Evolutionary conservation across 768 basidiomycete genomes (phyloP), one percentile per base, ranked within the genome.

Genomic region (Collybia mongolica): DNA sequence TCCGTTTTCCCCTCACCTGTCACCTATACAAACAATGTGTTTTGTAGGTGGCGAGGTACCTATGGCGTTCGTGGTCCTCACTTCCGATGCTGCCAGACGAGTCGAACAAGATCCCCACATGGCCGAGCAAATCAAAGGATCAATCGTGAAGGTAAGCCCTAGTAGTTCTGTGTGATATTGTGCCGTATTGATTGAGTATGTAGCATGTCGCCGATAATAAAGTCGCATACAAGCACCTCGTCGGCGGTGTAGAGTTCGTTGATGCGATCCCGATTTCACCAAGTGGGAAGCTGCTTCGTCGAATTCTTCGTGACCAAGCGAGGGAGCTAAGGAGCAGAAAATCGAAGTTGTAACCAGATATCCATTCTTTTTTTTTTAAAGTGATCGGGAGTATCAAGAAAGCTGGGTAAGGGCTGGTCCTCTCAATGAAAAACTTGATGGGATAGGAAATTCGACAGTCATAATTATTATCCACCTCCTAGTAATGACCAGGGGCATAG

Each of bases 61-160:
- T 0, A 60, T 88, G 58, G 88, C 86, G 3, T 89, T 81, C 56
- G 75, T 88, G 2, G 82, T 81, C 1, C 71, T 86, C 3, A 72
- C 67, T 4, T 54, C 64, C 2, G 63, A 70, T n/a, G 76, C 78
- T 7, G 64, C 71, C 2, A 42, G 65, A 43, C 68, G 69, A 23
- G 62, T 72, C 8, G 53, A 59, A 17, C 46, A 63, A 29, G 60
- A 67, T 40, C 62, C 69, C 1, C 51, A 1, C 20, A 65, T 68
- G 20, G 59, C 60, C 0, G 59, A 62, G 11, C 62, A 57, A 2
- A 68, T 83, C 42, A 77, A 77, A 57, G 62, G 56, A 19, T 73
- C 73, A 0, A 79, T 86, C 32, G 61, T 62, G 19, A 74, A 80
- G 72, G 82, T 80, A 32, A 15, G 62, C 20, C 32, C 5, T n/a